These are phyloP conservation scores for Ilex paraguariensis DNA, from an alignment of 305 asterid species.

Conservation along the genomic window DNA sequence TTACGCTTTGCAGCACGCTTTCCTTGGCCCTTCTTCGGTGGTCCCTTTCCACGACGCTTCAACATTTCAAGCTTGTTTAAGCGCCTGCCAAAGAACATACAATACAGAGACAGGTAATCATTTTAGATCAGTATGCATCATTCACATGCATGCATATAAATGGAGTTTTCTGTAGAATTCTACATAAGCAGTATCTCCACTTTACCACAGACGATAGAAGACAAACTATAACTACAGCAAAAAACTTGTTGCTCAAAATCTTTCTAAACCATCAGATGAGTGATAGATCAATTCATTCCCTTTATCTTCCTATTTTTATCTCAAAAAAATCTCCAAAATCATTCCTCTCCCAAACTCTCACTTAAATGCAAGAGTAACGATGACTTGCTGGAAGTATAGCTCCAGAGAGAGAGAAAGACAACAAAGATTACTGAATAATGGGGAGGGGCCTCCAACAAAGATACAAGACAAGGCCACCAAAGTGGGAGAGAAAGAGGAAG, in stretches of 20 bases:
- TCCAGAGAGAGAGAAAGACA: no score
- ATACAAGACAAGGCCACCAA: no score
- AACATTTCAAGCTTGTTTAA: conserved; percentile 73
- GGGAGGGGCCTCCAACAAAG: no score
- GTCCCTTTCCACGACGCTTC: conserved; percentile 94
- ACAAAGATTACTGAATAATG: no score
- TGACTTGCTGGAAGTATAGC: no score
- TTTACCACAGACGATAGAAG: neutral
- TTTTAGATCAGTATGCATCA: neutral
- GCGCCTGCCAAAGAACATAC: conserved; percentile 42
- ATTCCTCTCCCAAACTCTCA: no score
- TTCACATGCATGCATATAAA: neutral
- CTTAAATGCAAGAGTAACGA: no score
- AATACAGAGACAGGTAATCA: conserved; percentile 1
- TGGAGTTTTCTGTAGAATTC: no score
- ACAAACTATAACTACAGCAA: neutral
- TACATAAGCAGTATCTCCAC: neutral
- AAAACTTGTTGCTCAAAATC: neutral
- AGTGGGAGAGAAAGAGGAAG: no score
- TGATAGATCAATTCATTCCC: neutral
- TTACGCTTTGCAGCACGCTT: conserved; percentile 63
- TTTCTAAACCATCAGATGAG: neutral
- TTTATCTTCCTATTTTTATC: no score
- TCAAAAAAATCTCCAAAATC: no score
- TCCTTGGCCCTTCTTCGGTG: conserved; percentile 91